Evolutionary conservation across 176 grass and related monocot genomes (phyloP).

Genomic region (Metroxylon sagu): DNA sequence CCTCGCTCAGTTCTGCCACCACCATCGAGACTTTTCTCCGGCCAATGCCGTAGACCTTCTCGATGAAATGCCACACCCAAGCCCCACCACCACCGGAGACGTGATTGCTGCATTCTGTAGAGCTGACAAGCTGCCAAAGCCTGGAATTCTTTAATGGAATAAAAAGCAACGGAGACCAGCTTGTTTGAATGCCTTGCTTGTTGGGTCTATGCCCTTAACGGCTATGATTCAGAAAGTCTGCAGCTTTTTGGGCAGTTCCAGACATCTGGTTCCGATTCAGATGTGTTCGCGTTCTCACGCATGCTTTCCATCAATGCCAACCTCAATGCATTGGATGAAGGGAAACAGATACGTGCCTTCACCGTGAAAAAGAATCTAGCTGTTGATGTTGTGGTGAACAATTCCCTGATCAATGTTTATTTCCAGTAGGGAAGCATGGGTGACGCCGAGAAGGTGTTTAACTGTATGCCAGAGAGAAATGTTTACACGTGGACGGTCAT

Average conservation of each 20-base stretch:
- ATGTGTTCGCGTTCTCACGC: not conserved
- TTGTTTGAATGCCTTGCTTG: not conserved
- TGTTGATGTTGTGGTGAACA: conserved; percentile 1
- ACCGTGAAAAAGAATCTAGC: conserved; percentile 5
- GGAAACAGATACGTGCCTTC: conserved; percentile 10
- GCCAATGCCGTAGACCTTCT: not conserved
- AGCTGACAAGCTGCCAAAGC: not conserved
- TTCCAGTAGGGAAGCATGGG: too few relatives aligned
- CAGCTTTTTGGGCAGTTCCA: conserved; percentile 9
- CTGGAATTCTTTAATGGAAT: not conserved
- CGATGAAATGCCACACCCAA: conserved; percentile 16
- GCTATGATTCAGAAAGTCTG: not conserved
- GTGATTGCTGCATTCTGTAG: not conserved
- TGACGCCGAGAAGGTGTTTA: too few relatives aligned
- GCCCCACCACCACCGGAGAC: not conserved
- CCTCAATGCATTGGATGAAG: conserved; percentile 7
- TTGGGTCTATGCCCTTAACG: not conserved
- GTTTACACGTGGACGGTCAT: too few relatives aligned
- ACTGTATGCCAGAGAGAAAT: too few relatives aligned
- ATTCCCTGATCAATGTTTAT: conserved; percentile 17
- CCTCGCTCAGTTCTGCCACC: too few relatives aligned
- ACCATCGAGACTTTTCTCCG: too few relatives aligned
- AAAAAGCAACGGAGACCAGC: not conserved
- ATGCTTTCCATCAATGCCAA: not conserved
- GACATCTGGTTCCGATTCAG: not conserved